Conservation (phyloP, 768 basidiomycete species). For the Rhodotorula babjevae region DNA sequence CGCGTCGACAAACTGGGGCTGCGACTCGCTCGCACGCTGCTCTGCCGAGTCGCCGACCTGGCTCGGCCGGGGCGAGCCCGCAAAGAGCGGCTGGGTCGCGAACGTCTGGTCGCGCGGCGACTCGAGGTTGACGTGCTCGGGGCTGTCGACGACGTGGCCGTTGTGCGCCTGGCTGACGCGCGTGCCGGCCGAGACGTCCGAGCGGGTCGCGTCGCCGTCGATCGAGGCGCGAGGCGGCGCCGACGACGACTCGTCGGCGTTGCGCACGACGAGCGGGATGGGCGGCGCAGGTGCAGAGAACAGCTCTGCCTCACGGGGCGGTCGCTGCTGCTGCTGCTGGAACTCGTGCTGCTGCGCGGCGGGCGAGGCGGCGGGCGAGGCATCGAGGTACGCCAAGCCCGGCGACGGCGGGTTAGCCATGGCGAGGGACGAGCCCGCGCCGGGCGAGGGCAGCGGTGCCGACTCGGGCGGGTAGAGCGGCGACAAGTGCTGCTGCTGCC, state of each 20-base stretch:
- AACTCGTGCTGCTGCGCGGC: background rate
- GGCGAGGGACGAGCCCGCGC: background rate
- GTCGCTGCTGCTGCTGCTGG: background rate
- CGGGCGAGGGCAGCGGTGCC: constrained; percentile 1
- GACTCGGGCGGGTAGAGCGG: background rate
- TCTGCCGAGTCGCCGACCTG: background rate
- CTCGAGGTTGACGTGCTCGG: constrained; percentile 4
- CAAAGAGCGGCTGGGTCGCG: constrained; percentile 21
- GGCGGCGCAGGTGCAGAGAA: background rate
- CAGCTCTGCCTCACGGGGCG: background rate
- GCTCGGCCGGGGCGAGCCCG: background rate
- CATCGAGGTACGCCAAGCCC: constrained; percentile 8
- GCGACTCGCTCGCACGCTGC: background rate
- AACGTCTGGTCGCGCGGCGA: background rate
- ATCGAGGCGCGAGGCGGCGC: background rate
- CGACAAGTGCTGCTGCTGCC: constrained; percentile 1
- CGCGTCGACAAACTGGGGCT: background rate
- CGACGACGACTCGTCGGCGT: background rate
- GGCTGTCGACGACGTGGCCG: constrained; percentile 21
- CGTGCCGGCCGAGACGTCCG: background rate
- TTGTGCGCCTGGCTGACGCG: constrained; percentile 10
- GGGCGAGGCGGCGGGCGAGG: background rate
- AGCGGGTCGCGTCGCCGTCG: background rate
- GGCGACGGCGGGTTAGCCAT: background rate
- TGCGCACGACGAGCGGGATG: background rate